Percentiles rank a stretch among this genome's conserved stretches.
These are phyloP conservation scores for Lipomyces yamanashiensis DNA, from an alignment of 805 yeast genomes.

Conservation along the genomic window DNA sequence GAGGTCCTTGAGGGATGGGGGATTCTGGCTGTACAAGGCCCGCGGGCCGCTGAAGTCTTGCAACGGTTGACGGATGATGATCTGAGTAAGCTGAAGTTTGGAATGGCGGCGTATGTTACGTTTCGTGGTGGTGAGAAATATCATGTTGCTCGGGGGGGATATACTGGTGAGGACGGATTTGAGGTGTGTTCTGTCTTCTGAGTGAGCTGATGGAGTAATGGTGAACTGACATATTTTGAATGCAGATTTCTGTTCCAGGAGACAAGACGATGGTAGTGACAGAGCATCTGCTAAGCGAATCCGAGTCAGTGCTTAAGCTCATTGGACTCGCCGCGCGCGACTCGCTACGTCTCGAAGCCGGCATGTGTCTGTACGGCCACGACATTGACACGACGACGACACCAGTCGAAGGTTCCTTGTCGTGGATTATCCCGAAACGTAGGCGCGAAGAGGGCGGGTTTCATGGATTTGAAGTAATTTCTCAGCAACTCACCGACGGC, in stretches of 20 bases:
- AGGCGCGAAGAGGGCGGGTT: conserved; percentile 67
- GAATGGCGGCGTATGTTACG: conserved; percentile 46
- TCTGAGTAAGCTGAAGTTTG: conserved; percentile 71
- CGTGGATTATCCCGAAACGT: conserved; percentile 86
- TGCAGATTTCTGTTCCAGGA: conserved; percentile 42
- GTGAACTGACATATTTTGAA: not conserved
- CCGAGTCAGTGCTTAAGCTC: conserved; percentile 65
- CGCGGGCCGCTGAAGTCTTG: conserved; percentile 71
- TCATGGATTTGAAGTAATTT: conserved; percentile 76
- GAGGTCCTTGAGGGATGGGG: conserved; percentile 65
- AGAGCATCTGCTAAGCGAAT: conserved; percentile 58
- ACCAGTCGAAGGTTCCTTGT: conserved; percentile 85
- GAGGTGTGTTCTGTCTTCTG: conserved; percentile 71
- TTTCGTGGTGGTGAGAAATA: conserved; percentile 43
- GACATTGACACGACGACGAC: conserved; percentile 79
- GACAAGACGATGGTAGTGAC: conserved; percentile 62
- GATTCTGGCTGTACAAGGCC: conserved; percentile 91
- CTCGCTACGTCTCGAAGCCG: conserved; percentile 93
- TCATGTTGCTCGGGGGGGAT: conserved; percentile 93
- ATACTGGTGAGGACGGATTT: conserved; percentile 98
- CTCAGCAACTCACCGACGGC: conserved; percentile 63
- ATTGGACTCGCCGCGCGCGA: conserved; percentile 99
- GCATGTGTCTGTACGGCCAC: conserved; percentile 96
- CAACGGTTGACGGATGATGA: conserved; percentile 65
- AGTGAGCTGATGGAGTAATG: not conserved